Base-by-base conservation (phyloP, 129 eudicot species). In the Escallonia herrerae region DNA sequence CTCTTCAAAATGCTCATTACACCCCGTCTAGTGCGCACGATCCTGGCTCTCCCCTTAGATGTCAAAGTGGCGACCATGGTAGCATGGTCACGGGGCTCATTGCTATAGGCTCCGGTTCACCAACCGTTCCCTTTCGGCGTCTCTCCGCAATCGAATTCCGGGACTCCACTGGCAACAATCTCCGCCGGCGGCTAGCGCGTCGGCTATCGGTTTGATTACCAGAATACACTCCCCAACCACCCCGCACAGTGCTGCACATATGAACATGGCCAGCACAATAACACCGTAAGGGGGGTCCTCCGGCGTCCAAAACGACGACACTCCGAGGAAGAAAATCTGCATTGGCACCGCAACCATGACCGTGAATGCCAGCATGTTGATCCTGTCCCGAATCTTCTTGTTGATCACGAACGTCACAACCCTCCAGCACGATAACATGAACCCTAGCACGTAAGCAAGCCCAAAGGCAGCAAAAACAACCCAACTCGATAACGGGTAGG, bases 401-500 rank as follows among this genome's bases (percentile, higher is more conserved):
- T 90, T 90, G 49, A 90, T 86, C 51, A 77, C 97, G 40, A 90
- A 11, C 0, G 77, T 71, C 60, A 62, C 69, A n/a, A 83, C 90
- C 67, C 77, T 64, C 86, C 84, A 81, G 49, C 85, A 90, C 59
- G 88, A 76, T 2, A 83, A 4, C 64, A 79, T 46, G 47, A 86
- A 76, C 2, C 78, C 87, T 55, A 86, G 4, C 0, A 77, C 50
- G 55, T 83, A 90, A 0, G 69, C 78, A 10, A 81, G 58, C 4
- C 77, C 79, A 62, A 89, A 86, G n/a, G 46, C 90, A 3, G 73
- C 79, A 62, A 85, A 78, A 0, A 83, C 6, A 3, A 76, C 49
- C 42, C 72, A 48, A 55, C 87, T 80, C 45, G 75, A 10, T 60
- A 86, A 74, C 0, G 96, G 94, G 76, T 76, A 85, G 0, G 80